A percentile compares a stretch with the other conserved stretches of the same genome.
These are phyloP conservation scores for Rhodotorula sp. DNA, from an alignment of 1,284 basidiomycete species.

Conservation along the genomic window DNA sequence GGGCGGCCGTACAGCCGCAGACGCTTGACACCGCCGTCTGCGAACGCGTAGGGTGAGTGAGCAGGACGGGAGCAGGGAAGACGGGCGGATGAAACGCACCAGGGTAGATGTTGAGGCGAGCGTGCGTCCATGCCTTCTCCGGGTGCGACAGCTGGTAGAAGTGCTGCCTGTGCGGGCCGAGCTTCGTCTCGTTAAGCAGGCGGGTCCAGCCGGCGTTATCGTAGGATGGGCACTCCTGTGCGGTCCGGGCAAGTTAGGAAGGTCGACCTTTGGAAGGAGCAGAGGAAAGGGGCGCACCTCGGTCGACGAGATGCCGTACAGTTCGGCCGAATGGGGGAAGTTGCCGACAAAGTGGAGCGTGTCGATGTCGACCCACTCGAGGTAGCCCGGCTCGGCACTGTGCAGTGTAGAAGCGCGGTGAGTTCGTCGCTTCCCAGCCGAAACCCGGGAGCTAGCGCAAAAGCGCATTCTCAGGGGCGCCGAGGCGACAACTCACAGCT, in stretches of 20 bases:
- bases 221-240: constrained; percentile 38
- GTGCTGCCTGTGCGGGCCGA: constrained; percentile 88
- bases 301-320: constrained; percentile 65
- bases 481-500: constrained; percentile 60
- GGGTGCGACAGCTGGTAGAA: constrained; percentile 68
- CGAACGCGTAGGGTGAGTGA: not conserved
- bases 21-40: constrained; percentile 91
- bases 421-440: not conserved
- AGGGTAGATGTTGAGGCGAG: constrained; percentile 85
- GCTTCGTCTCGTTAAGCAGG: constrained; percentile 73
- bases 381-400: constrained; percentile 67
- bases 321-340: constrained; percentile 82
- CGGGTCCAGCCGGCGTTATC: constrained; percentile 65
- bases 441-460: not conserved
- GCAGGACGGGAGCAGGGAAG: not conserved
- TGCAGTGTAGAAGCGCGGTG: not conserved
- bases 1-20: constrained; percentile 76
- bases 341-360: constrained; percentile 96
- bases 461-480: not conserved
- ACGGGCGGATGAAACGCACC: constrained; percentile 45
- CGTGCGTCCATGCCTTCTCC: constrained; percentile 70
- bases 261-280: not conserved
- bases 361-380: constrained; percentile 84
- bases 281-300: constrained; percentile 53
- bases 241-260: constrained; percentile 30